These are phyloP conservation scores for Alternaria incomplexa DNA, from an alignment of 2,329 filamentous ascomycete species.

Conservation along the genomic window DNA sequence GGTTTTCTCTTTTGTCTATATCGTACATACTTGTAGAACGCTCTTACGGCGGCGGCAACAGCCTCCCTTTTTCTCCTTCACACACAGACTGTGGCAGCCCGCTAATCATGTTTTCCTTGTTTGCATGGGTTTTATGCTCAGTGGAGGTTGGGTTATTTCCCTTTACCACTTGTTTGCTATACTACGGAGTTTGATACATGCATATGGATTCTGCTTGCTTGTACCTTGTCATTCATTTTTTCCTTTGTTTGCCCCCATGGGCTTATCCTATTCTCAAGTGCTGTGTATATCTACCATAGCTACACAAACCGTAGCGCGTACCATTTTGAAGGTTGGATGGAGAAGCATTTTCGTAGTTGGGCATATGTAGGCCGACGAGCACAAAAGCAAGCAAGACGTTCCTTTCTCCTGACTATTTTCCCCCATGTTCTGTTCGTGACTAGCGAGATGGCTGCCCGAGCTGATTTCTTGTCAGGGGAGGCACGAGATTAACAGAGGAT, in stretches of 20 bases:
- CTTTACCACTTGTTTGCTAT: conserved; percentile 24
- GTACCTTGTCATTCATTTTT: conserved; percentile 21
- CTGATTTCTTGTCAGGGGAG: neutral
- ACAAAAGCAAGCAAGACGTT: conserved; percentile 42
- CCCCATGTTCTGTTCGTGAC: neutral
- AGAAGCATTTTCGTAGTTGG: conserved; percentile 13
- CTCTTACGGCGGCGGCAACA: conserved; percentile 31
- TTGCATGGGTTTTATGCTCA: conserved; percentile 42
- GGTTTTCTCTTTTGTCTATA: conserved; percentile 38
- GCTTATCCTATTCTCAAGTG: conserved; percentile 17
- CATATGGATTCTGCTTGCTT: conserved; percentile 38
- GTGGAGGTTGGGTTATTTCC: conserved; percentile 30
- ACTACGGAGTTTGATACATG: conserved; percentile 44
- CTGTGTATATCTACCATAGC: conserved; percentile 36
- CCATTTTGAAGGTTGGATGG: conserved; percentile 12
- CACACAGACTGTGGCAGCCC: conserved; percentile 31
- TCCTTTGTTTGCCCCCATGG: conserved; percentile 15
- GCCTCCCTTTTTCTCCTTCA: conserved; percentile 32
- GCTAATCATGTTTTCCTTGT: conserved; percentile 39
- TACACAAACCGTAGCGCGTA: conserved; percentile 24
- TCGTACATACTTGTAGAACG: conserved; percentile 49
- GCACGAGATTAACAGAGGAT: neutral
- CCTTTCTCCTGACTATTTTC: conserved; percentile 8
- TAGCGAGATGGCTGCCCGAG: neutral
- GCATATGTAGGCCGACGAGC: conserved; percentile 29